A percentile compares a stretch with the other conserved stretches of the same genome.
Evolutionary conservation across 169 alveolate genomes (phyloP).

Genomic region (Eimeria acervulina): DNA sequence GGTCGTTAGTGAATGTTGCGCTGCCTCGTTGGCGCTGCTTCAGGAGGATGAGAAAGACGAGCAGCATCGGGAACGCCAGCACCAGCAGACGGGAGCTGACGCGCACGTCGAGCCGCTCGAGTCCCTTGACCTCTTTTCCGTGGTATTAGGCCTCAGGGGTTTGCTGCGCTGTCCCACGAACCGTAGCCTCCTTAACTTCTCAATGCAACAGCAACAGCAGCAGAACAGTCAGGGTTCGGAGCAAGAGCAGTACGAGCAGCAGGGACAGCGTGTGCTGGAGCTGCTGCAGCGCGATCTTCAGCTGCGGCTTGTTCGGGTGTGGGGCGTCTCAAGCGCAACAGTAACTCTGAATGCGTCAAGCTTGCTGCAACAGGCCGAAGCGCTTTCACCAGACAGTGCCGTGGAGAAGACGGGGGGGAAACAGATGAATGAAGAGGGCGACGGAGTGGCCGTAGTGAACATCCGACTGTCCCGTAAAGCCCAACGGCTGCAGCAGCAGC

Average conservation of each 20-base stretch:
- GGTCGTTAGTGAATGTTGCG: constrained; percentile 59
- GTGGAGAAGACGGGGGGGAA: constrained; percentile 1
- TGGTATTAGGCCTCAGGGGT: constrained; percentile 71
- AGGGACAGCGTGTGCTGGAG: constrained; percentile 56
- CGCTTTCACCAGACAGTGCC: constrained; percentile 29
- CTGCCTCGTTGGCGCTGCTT: constrained; percentile 53
- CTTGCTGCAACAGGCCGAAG: constrained; percentile 63
- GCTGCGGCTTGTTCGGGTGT: constrained; percentile 80
- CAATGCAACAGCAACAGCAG: constrained; percentile 32
- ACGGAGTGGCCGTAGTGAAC: constrained; percentile 79
- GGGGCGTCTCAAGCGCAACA: constrained; percentile 81
- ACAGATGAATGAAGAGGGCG: constrained; percentile 80
- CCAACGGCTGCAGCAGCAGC: constrained; percentile 66
- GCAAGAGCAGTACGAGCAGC: constrained; percentile 56
- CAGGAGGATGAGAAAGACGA: constrained; percentile 1
- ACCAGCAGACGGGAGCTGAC: constrained; percentile 43
- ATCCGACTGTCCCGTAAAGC: constrained; percentile 68
- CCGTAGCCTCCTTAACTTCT: constrained; percentile 57
- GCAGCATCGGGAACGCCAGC: constrained; percentile 16
- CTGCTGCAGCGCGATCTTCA: constrained; percentile 76
- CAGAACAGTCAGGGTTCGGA: not conserved
- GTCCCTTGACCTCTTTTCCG: constrained; percentile 63
- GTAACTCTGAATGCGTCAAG: constrained; percentile 68
- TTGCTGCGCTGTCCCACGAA: constrained; percentile 60
- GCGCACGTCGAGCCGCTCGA: constrained; percentile 20